Evolutionary conservation across 345 rosid species (phyloP), one percentile per base, ranked within the genome.

Genomic region (Luvunga scandens): DNA sequence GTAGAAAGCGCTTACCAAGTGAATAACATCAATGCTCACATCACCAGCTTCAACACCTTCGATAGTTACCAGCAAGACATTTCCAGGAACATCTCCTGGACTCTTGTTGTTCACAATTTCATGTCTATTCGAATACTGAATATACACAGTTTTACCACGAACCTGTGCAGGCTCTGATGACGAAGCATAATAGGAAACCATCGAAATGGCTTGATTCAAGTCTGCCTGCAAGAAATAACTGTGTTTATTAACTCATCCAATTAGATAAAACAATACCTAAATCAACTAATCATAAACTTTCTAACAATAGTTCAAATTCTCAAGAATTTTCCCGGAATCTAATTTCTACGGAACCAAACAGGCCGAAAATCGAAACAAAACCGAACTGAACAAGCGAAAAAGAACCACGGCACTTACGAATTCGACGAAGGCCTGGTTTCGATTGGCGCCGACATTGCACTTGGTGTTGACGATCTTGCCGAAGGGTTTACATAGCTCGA

Each of bases 151-250:
- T 83, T 96, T 94, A 2, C 99, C 98, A 25, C 99, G 97, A 82
- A 94, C 88, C 73, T 96, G 97, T 5, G 98, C 99, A 7, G 97
- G 98, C 78, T 96, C 98, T 7, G 97, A 94, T n/a, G 97, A 94
- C 4, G 99, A 94, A 66, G 98, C 98, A 77, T 94, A 94, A 81
- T 94, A 94, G 1, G 99, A 96, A 75, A 94, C 98, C 99, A 94
- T 96, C 6, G 91, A 89, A 83, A 96, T 96, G 64, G 99, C 98
- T 84, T 94, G 99, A 79, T 93, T 94, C 81, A 82, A 85, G 77
- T 96, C 97, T 24, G 88, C 87, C 97, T 93, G 91, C 75, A 84
- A 78, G 42, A 42, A 69, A 73, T 61, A 28, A 33, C 55, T 67
- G 5, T 34, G 24, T 65, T 72, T 34, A 56, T 73, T 36, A 84